A percentile compares a stretch with the other conserved stretches of the same genome.
Evolutionary conservation across 495 filamentous ascomycete genomes (phyloP).

Genomic region (Penicillium arizonense): DNA sequence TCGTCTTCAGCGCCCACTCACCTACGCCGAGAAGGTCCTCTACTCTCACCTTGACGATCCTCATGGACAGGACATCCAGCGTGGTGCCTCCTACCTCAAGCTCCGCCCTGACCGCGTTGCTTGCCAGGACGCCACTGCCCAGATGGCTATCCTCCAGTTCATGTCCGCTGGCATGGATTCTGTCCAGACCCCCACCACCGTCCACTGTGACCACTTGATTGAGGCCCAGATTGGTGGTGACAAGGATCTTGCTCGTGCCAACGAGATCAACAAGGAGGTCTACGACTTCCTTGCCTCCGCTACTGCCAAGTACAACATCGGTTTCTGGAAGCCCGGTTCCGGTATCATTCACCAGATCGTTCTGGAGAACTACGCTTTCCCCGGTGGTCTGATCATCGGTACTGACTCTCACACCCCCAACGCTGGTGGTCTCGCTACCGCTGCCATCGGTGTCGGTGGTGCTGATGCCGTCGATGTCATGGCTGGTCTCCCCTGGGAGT

Average conservation of each 20-base stretch:
- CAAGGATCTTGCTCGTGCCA: constrained; percentile 90
- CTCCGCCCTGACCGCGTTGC: constrained; percentile 96
- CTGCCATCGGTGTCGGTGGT: constrained; percentile 96
- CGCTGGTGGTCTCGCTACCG: constrained; percentile 94
- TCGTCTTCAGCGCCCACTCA: constrained; percentile 88
- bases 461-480: constrained; percentile 99
- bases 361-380: constrained; percentile 98
- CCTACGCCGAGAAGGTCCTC: constrained; percentile 96
- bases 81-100: constrained; percentile 91
- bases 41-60: constrained; percentile 99
- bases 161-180: constrained; percentile 97
- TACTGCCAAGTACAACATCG: constrained; percentile 99
- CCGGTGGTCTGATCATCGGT: constrained; percentile 95
- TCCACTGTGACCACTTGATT: constrained; percentile 99
- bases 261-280: constrained; percentile 98
- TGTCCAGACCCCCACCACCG: constrained; percentile 92
- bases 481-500: constrained; percentile 96
- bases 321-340: constrained; percentile 98
- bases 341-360: constrained; percentile 99
- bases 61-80: constrained; percentile 92
- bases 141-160: constrained; percentile 99
- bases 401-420: constrained; percentile 99
- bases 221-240: constrained; percentile 93
- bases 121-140: constrained; percentile 98
- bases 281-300: constrained; percentile 95